Evolutionary conservation across 306 rosid species (phyloP).

Genomic region (Hippophae tibetana): DNA sequence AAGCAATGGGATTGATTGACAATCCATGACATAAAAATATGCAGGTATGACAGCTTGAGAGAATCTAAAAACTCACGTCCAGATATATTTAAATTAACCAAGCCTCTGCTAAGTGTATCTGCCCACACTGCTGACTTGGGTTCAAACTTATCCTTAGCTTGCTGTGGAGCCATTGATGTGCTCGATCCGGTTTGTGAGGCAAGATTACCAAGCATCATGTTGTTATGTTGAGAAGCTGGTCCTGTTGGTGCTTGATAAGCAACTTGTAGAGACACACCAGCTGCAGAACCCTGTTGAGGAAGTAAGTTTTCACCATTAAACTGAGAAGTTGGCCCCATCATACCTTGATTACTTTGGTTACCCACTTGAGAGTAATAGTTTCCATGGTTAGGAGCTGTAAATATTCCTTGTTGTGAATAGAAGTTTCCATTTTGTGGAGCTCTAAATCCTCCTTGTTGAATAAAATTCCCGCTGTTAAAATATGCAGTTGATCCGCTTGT

Average conservation of each 20-base stretch:
- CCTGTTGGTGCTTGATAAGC: slow-evolving; percentile 35
- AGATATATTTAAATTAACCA: slow-evolving; percentile 88
- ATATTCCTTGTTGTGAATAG: slow-evolving; percentile 44
- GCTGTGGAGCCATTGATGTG: slow-evolving; percentile 38
- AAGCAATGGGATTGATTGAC: too few relatives aligned
- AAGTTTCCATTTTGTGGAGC: slow-evolving; percentile 27
- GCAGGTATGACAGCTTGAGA: background rate
- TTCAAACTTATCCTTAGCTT: slow-evolving; percentile 64
- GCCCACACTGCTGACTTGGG: slow-evolving; percentile 97
- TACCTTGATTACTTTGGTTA: slow-evolving; percentile 28
- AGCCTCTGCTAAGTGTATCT: slow-evolving; percentile 88
- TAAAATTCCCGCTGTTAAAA: slow-evolving; percentile 15
- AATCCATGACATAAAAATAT: background rate
- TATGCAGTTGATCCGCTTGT: slow-evolving; percentile 44
- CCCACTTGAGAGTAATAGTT: background rate
- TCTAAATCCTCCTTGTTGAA: slow-evolving; percentile 12
- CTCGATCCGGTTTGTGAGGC: slow-evolving; percentile 32
- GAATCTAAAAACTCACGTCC: slow-evolving; percentile 59
- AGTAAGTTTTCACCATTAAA: slow-evolving; percentile 34
- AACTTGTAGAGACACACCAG: slow-evolving; percentile 23
- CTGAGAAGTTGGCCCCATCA: slow-evolving; percentile 35
- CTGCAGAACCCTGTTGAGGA: slow-evolving; percentile 22
- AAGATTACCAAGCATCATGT: slow-evolving; percentile 32
- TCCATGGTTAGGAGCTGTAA: slow-evolving; percentile 12
- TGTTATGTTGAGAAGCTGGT: slow-evolving; percentile 24